Percentiles rank a stretch among this genome's conserved stretches.
These are phyloP conservation scores for Lachancea fermentati DNA, from an alignment of 805 yeast species.

Conservation along the genomic window DNA sequence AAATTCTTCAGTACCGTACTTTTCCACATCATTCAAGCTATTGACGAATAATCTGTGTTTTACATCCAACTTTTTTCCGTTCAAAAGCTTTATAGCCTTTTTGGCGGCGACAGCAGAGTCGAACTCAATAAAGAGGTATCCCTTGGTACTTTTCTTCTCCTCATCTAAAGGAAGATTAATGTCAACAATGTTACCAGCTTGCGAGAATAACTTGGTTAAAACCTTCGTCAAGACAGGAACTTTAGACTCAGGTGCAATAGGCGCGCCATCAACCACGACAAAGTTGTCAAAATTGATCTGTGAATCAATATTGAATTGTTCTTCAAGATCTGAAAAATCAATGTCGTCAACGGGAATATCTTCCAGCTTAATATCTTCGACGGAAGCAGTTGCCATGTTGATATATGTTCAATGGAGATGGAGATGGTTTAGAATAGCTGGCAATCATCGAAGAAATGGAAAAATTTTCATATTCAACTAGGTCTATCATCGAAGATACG, in stretches of 20 bases:
- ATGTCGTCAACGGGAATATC: slow-evolving; percentile 56
- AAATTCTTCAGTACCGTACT: slow-evolving; percentile 61
- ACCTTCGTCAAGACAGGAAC: slow-evolving; percentile 81
- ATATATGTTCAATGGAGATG: background rate
- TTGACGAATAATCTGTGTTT: slow-evolving; percentile 87
- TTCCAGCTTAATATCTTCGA: slow-evolving; percentile 36
- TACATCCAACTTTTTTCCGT: slow-evolving; percentile 88
- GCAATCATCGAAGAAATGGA: background rate
- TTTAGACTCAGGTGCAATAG: slow-evolving; percentile 87
- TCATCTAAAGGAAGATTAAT: slow-evolving; percentile 71
- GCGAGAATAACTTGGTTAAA: slow-evolving; percentile 68
- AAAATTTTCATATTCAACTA: background rate
- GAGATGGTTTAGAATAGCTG: too few species aligned
- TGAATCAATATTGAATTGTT: slow-evolving; percentile 57
- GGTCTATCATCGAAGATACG: background rate
- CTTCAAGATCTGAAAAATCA: slow-evolving; percentile 83
- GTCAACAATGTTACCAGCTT: slow-evolving; percentile 73
- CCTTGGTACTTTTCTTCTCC: slow-evolving; percentile 74
- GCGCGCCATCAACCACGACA: slow-evolving; percentile 91
- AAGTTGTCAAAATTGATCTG: slow-evolving; percentile 59
- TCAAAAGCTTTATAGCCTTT: slow-evolving; percentile 71
- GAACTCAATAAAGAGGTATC: slow-evolving; percentile 81
- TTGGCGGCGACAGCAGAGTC: slow-evolving; percentile 60
- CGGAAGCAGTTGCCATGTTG: slow-evolving; percentile 20
- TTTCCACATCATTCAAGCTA: slow-evolving; percentile 76